phyloP scores from a whole-genome alignment of 1,139 yeast species.

The Suhomyces bribrorum region DNA sequence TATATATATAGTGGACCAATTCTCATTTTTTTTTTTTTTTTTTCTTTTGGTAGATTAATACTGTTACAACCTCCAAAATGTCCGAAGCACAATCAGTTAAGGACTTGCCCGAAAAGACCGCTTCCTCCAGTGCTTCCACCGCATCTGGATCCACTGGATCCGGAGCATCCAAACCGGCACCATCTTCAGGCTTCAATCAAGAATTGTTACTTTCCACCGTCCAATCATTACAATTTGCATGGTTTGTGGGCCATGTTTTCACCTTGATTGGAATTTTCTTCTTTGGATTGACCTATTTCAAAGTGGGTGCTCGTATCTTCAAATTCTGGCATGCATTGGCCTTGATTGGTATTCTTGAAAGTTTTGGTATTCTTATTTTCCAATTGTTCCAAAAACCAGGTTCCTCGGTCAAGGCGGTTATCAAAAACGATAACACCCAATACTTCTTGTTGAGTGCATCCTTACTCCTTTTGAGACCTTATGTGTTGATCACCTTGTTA shows the following conservation, averaged over 20 bases:
- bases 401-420: conserved; percentile 19
- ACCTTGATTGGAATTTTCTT: conserved; percentile 58
- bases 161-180: conserved; percentile 17
- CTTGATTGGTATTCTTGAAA: conserved; percentile 64
- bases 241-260: conserved; percentile 71
- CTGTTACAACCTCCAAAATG: conserved; percentile 1
- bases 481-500: conserved; percentile 54
- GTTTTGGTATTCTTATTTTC: conserved; percentile 76
- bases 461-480: conserved; percentile 58
- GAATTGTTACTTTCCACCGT: conserved; percentile 15
- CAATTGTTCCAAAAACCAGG: conserved; percentile 48
- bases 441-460: conserved; percentile 58
- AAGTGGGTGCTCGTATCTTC: conserved; percentile 27
- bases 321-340: conserved; percentile 58
- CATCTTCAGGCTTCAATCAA: conserved; percentile 11
- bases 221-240: conserved; percentile 53
- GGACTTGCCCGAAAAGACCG: conserved; percentile 1
- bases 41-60: neutral
- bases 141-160: neutral
- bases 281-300: conserved; percentile 50
- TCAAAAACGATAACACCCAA: conserved; percentile 68
- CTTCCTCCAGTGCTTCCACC: neutral
- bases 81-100: conserved; percentile 7
- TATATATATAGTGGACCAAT: too few relatives aligned
- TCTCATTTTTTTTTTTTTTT: neutral